Percentiles rank a stretch among this genome's conserved stretches.
phyloP scores from a whole-genome alignment of 192 early-diverging fungal species.

The Coemansia sp. region DNA sequence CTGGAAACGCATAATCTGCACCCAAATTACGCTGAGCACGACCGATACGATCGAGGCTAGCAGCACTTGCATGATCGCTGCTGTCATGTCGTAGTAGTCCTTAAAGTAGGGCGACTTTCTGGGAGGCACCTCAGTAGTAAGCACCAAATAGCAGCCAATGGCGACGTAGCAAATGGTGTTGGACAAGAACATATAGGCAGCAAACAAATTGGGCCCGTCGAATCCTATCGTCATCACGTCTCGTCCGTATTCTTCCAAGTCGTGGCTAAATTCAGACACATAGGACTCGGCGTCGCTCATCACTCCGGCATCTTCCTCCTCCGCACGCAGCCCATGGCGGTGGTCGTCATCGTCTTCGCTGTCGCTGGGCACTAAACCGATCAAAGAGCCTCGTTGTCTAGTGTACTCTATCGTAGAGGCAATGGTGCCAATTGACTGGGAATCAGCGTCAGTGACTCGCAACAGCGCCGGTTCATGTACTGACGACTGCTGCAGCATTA shows the following conservation, averaged over 20 bases:
- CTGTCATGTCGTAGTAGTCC: constrained; percentile 38
- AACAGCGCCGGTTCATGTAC: constrained; percentile 34
- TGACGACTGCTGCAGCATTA: constrained; percentile 2
- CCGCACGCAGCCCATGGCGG: neutral
- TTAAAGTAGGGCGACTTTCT: constrained; percentile 42
- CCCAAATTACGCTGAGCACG: constrained; percentile 28
- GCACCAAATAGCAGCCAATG: constrained; percentile 26
- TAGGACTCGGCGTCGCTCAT: constrained; percentile 34
- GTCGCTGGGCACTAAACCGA: constrained; percentile 20
- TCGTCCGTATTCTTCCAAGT: constrained; percentile 31
- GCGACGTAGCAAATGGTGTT: constrained; percentile 20
- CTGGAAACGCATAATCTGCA: constrained; percentile 44
- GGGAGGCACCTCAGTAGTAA: constrained; percentile 25
- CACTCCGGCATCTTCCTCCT: neutral
- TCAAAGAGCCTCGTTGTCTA: constrained; percentile 13
- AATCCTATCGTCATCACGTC: constrained; percentile 23
- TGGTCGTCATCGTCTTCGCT: constrained; percentile 9
- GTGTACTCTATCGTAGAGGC: constrained; percentile 10
- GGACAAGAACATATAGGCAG: constrained; percentile 32
- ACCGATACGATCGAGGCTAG: constrained; percentile 23
- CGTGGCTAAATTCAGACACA: constrained; percentile 50
- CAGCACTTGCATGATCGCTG: constrained; percentile 27
- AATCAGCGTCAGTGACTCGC: constrained; percentile 10
- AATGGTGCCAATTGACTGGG: constrained; percentile 26
- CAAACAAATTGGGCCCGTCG: constrained; percentile 24